Evolutionary conservation across 768 basidiomycete genomes (phyloP).

Genomic region (Megacollybia marginata): DNA sequence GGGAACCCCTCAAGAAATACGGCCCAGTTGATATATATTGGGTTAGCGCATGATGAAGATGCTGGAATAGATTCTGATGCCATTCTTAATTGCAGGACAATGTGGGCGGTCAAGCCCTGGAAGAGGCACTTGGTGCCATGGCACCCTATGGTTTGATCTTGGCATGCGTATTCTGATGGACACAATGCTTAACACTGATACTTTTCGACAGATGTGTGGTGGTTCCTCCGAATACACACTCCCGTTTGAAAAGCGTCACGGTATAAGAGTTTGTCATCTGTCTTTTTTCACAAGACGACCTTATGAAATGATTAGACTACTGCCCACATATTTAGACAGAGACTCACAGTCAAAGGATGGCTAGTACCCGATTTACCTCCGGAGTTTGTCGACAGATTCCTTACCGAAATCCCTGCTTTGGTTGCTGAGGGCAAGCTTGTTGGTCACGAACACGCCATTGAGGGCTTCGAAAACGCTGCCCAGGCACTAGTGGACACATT

Average conservation of each 20-base stretch:
- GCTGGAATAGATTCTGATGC: background rate
- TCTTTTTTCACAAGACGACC: background rate
- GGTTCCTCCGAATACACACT: background rate
- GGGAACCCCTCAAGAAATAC: slow-evolving; percentile 16
- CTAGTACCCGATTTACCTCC: slow-evolving; percentile 14
- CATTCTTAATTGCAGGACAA: slow-evolving; percentile 1
- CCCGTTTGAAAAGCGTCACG: background rate
- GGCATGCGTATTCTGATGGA: background rate
- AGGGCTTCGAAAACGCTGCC: slow-evolving; percentile 24
- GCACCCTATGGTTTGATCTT: background rate
- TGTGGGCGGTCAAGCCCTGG: slow-evolving; percentile 2
- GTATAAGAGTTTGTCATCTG: background rate
- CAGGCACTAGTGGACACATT: slow-evolving; percentile 26
- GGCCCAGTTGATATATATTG: slow-evolving; percentile 1
- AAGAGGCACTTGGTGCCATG: background rate
- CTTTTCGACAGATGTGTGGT: background rate
- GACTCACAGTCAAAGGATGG: slow-evolving; percentile 22
- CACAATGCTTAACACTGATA: background rate
- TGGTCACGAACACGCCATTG: slow-evolving; percentile 23
- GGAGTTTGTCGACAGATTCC: slow-evolving; percentile 21
- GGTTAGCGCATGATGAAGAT: background rate
- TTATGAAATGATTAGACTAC: slow-evolving; percentile 12
- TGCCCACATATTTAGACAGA: slow-evolving; percentile 15
- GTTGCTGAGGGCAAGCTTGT: slow-evolving; percentile 20
- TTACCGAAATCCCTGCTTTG: slow-evolving; percentile 16